phyloP scores from a whole-genome alignment of 495 filamentous ascomycete genomes.

The Halenospora varia region DNA sequence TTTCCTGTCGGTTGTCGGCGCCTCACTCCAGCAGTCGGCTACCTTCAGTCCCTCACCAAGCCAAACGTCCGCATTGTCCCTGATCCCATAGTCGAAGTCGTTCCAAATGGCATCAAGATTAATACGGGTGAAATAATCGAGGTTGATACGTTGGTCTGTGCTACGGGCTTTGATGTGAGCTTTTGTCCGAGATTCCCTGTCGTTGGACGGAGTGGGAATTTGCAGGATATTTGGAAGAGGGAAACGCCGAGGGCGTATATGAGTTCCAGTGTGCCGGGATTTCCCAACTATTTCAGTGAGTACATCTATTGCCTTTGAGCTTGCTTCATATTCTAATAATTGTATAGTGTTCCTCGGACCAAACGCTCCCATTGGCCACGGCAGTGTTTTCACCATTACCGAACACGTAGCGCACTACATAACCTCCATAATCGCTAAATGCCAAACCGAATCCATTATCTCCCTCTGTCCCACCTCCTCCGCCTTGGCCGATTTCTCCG shows the following conservation, averaged over 20 bases:
- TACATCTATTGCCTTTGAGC: slow-evolving; percentile 5
- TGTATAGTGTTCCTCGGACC: slow-evolving; percentile 47
- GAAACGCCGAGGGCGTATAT: slow-evolving; percentile 62
- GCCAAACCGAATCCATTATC: slow-evolving; percentile 56
- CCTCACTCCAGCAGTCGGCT: slow-evolving; percentile 65
- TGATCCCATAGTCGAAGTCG: slow-evolving; percentile 52
- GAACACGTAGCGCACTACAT: slow-evolving; percentile 55
- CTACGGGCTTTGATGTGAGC: slow-evolving; percentile 62
- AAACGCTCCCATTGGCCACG: slow-evolving; percentile 48
- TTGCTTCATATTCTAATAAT: slow-evolving; percentile 55
- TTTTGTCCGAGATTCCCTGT: slow-evolving; percentile 58
- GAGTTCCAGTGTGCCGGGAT: slow-evolving; percentile 53
- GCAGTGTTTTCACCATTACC: slow-evolving; percentile 46
- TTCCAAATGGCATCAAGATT: slow-evolving; percentile 54
- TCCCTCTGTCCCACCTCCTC: slow-evolving; percentile 44
- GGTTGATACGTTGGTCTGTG: slow-evolving; percentile 63
- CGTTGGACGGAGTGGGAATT: slow-evolving; percentile 40
- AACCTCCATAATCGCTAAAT: slow-evolving; percentile 57
- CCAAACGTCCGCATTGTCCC: slow-evolving; percentile 58
- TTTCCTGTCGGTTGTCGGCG: slow-evolving; percentile 63
- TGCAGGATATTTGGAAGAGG: slow-evolving; percentile 40
- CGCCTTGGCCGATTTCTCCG: slow-evolving; percentile 61
- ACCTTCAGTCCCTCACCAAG: slow-evolving; percentile 58
- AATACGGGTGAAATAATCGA: slow-evolving; percentile 49
- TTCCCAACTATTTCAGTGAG: slow-evolving; percentile 58